Evolutionary conservation across 1,284 basidiomycete species (phyloP).

Genomic region (Irpex sp.): DNA sequence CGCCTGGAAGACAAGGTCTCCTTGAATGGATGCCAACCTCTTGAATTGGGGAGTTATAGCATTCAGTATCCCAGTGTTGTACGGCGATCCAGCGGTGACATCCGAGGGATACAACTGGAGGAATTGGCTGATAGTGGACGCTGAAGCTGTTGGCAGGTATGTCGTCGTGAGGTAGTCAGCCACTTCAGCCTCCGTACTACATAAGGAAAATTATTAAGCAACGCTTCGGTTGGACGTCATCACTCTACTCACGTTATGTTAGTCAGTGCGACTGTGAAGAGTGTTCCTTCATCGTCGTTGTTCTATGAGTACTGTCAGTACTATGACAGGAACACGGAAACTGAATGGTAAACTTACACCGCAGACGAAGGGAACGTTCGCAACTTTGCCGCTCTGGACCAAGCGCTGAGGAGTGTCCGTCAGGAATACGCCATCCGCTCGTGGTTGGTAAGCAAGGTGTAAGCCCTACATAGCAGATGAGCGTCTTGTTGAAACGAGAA

Average conservation of each 20-base stretch:
- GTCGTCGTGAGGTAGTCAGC: slow-evolving; percentile 30
- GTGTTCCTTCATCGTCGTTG: slow-evolving; percentile 53
- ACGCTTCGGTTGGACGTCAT: slow-evolving; percentile 11
- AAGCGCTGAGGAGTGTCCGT: slow-evolving; percentile 25
- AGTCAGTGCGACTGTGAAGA: slow-evolving; percentile 37
- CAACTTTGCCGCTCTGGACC: slow-evolving; percentile 24
- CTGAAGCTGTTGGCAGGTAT: slow-evolving; percentile 20
- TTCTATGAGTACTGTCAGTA: slow-evolving; percentile 18
- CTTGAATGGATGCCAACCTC: slow-evolving; percentile 46
- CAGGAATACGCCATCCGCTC: slow-evolving; percentile 36
- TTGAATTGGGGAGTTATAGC: slow-evolving; percentile 49
- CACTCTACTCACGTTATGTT: slow-evolving; percentile 29
- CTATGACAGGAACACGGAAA: neutral
- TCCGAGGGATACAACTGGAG: slow-evolving; percentile 25
- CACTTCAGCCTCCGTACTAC: slow-evolving; percentile 35
- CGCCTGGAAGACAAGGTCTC: slow-evolving; percentile 52
- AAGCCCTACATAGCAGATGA: slow-evolving; percentile 14
- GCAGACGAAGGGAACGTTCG: slow-evolving; percentile 29
- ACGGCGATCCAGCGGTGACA: slow-evolving; percentile 46
- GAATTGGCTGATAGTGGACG: slow-evolving; percentile 17
- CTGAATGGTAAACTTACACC: slow-evolving; percentile 15
- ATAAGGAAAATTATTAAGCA: slow-evolving; percentile 38
- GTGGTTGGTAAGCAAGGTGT: slow-evolving; percentile 32
- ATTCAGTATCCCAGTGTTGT: slow-evolving; percentile 41
- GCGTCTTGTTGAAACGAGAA: neutral